phyloP scores from a whole-genome alignment of 768 basidiomycete species.

The Leccinum incarnatum region DNA sequence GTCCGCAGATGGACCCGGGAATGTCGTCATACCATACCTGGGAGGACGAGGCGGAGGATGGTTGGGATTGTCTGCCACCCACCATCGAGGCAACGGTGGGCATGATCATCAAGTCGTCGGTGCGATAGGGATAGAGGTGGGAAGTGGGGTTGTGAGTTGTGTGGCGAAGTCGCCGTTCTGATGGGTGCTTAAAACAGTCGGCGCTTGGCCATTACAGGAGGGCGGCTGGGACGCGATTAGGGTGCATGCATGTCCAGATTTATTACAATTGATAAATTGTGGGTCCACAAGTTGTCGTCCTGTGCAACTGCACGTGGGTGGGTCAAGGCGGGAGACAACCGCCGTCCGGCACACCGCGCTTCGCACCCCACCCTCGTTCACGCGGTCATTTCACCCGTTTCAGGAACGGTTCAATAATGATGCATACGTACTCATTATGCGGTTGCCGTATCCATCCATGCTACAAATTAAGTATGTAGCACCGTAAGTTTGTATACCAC shows the following conservation, averaged over 20 bases:
- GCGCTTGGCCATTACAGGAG: conserved; percentile 27
- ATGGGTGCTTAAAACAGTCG: conserved; percentile 28
- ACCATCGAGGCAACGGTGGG: conserved; percentile 15
- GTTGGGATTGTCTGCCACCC: conserved; percentile 10
- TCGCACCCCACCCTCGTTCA: conserved; percentile 9
- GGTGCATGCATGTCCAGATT: conserved; percentile 20
- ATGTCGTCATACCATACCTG: conserved; percentile 61
- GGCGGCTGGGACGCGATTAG: conserved; percentile 17
- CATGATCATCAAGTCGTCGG: conserved; percentile 14
- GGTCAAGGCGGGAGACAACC: conserved; percentile 9
- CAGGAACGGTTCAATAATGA: conserved; percentile 4
- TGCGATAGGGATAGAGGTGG: neutral
- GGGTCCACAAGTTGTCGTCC: conserved; percentile 13
- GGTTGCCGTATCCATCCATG: conserved; percentile 9
- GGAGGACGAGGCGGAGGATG: conserved; percentile 22
- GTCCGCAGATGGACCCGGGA: conserved; percentile 57
- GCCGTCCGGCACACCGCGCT: conserved; percentile 11
- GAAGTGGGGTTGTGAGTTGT: neutral
- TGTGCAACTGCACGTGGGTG: conserved; percentile 29
- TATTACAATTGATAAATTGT: conserved; percentile 18
- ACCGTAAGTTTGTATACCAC: neutral
- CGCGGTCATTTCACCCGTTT: conserved; percentile 28
- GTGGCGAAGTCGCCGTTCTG: conserved; percentile 7
- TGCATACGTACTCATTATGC: conserved; percentile 10
- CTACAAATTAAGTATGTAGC: conserved; percentile 23